Evolutionary conservation across 306 rosid genomes (phyloP).

Genomic region (Trichosanthes truncata): DNA sequence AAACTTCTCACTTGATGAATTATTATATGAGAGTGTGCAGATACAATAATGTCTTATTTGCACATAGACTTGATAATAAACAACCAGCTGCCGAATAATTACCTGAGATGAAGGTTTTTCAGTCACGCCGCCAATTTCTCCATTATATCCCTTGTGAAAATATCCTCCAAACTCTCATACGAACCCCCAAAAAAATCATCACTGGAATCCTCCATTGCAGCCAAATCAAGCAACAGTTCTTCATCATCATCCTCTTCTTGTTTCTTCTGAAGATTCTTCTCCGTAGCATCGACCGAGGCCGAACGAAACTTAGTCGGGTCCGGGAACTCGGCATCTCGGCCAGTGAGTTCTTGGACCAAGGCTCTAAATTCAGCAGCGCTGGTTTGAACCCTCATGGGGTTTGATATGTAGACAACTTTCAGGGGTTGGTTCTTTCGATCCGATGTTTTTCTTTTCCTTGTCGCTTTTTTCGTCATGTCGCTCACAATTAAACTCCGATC

Average conservation of each 20-base stretch:
- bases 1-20: too few relatives aligned
- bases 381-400: conserved; percentile 61
- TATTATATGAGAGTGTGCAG: too few relatives aligned
- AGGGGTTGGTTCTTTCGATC: conserved; percentile 24
- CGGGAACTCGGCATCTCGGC: conserved; percentile 52
- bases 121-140: neutral
- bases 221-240: neutral
- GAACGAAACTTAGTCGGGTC: conserved; percentile 30
- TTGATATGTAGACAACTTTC: conserved; percentile 71
- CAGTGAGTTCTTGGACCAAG: conserved; percentile 74
- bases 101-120: neutral
- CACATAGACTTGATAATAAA: too few relatives aligned
- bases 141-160: neutral
- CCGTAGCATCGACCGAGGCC: neutral
- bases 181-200: neutral
- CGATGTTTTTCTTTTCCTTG: conserved; percentile 5
- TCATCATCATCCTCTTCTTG: neutral
- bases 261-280: neutral
- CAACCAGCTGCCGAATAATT: neutral
- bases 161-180: neutral
- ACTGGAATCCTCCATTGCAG: neutral
- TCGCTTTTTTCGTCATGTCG: neutral
- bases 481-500: neutral
- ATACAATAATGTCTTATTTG: too few relatives aligned
- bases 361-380: conserved; percentile 69